phyloP scores from a whole-genome alignment of 2,329 filamentous ascomycete genomes.

The Dactylellina drechsleri region DNA sequence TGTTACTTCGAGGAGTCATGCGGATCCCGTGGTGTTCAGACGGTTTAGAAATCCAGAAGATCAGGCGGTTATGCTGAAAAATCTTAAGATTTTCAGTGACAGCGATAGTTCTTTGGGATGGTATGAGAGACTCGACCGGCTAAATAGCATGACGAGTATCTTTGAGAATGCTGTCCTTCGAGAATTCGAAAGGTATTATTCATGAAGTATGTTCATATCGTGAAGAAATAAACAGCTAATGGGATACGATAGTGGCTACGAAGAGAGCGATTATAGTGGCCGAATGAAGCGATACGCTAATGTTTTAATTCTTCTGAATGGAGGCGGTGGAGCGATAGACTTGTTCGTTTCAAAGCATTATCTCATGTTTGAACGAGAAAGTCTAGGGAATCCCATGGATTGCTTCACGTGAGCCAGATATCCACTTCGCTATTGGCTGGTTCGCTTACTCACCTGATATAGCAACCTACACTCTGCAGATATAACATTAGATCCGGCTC shows the following conservation, averaged over 20 bases:
- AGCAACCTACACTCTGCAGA: conserved; percentile 54
- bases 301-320: conserved; percentile 83
- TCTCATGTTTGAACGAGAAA: conserved; percentile 77
- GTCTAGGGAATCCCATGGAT: conserved; percentile 79
- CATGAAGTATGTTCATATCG: not conserved
- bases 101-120: conserved; percentile 84
- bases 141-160: conserved; percentile 78
- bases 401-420: conserved; percentile 72
- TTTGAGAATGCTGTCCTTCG: conserved; percentile 91
- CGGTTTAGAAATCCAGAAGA: conserved; percentile 87
- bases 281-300: conserved; percentile 89
- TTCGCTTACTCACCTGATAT: not conserved
- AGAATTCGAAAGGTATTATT: conserved; percentile 79
- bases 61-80: conserved; percentile 87
- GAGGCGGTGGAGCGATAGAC: conserved; percentile 79
- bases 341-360: conserved; percentile 90
- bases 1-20: conserved; percentile 74
- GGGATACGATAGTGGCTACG: conserved; percentile 70
- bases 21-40: conserved; percentile 84
- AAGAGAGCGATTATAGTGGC: conserved; percentile 86
- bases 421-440: not conserved
- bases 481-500: conserved; percentile 74
- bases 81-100: conserved; percentile 79
- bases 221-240: conserved; percentile 6
- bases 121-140: conserved; percentile 74